Conservation (phyloP, 495 filamentous ascomycete species). For the Aspergillus olivimuriae region DNA sequence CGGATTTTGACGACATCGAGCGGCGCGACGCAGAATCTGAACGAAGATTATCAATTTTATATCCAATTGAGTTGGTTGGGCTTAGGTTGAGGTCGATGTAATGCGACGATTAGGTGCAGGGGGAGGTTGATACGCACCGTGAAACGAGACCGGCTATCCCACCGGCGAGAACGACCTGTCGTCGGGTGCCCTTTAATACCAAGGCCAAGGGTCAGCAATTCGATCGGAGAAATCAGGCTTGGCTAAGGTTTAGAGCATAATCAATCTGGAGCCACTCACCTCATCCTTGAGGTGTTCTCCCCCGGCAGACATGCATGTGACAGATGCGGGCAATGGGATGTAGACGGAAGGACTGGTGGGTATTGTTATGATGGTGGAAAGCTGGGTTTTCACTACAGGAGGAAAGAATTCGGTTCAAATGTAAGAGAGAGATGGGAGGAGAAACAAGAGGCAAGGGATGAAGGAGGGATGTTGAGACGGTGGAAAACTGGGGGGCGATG, state of each 20-base stretch:
- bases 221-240: not conserved
- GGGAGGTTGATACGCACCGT: slow-evolving; percentile 41
- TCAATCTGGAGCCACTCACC: slow-evolving; percentile 32
- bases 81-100: too few species aligned
- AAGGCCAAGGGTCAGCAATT: not conserved
- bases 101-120: not conserved
- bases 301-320: slow-evolving; percentile 66
- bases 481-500: not conserved
- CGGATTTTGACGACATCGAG: slow-evolving; percentile 96
- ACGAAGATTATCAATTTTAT: too few species aligned
- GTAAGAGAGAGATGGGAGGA: not conserved
- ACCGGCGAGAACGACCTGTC: slow-evolving; percentile 78
- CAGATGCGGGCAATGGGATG: slow-evolving; percentile 1
- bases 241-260: not conserved
- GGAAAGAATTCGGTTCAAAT: not conserved
- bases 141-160: slow-evolving; percentile 85
- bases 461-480: too few species aligned
- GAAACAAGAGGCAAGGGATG: not conserved
- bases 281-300: slow-evolving; percentile 84
- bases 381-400: not conserved
- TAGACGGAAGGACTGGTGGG: not conserved
- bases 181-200: slow-evolving; percentile 60
- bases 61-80: too few species aligned
- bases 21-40: slow-evolving; percentile 84
- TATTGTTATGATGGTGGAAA: not conserved